Base-by-base conservation (phyloP, 192 early-diverging fungal species). In the Dispira simplex region DNA sequence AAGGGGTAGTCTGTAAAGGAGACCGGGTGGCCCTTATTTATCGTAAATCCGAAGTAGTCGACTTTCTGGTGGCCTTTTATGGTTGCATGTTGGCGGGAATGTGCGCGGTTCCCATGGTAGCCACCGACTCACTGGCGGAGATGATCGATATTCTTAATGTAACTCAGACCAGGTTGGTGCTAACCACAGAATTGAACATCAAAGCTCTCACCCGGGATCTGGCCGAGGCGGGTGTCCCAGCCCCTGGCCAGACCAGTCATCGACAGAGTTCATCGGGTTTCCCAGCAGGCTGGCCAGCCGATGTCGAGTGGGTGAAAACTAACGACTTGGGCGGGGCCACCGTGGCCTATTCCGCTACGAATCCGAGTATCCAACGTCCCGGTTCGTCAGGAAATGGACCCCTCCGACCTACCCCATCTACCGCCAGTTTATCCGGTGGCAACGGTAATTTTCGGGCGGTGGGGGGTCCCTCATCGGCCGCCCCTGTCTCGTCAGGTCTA, bases 31-130 rank as follows among this genome's bases (percentile, higher is more conserved):
- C 87, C 2, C 72, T 93, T 21, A 76, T 93, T 27, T 93, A 87
- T 70, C 80, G 85, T 46, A 90, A 88, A 67, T 77, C 77, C 44
- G 91, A 93, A 67, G 78, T 87, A 45, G 66, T 89, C 53, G 91
- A 93, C n/a, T 90, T 85, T 67, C 67, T 90, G n/a, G 83, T 81
- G 9, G 85, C 86, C 11, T 66, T 93, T 53, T 86, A 82, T 65
- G 90, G 86, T n/a, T 90, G 90, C 67, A 84, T 91, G 66, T 80
- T 83, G 64, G 82, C 82, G 11, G 91, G 91, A 23, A 73, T 89
- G 70, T 82, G 85, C 2, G 91, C 91, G 3, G 90, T 93, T 13
- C 91, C 91, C 10, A 80, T 93, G 64, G 87, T 90, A 23, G 84
- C 90, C 1, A 81, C 79, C 23, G 90, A 91, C 57, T 87, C 90